Base-by-base conservation (phyloP, 1,284 basidiomycete genomes). In the Pulveroboletus ridleyi region DNA sequence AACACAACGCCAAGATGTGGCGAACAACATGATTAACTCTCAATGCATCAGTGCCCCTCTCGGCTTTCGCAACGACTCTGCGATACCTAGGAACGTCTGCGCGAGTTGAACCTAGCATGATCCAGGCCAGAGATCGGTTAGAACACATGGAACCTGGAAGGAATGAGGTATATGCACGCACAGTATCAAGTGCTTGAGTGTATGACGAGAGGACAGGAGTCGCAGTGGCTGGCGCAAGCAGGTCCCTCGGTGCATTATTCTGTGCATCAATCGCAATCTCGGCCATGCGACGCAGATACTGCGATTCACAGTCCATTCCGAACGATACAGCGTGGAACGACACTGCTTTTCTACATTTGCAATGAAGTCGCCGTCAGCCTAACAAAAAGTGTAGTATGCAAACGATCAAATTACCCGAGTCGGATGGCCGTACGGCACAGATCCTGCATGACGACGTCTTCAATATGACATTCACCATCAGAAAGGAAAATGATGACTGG, bases 401-500 rank as follows among this genome's bases (percentile, higher is more conserved):
- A 35, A 47, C 15, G 25, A 15, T 2, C 9, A 53, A 4, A 9
- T 76, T 61, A 87, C 88, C 86, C 86, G 8, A 80, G 80, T 52
- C 77, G 76, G n/a, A 85, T 71, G 3, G 86, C 81, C 3, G 78
- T 66, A 9, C 80, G 79, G 66, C 84, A 84, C 4, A 89, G 59
- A 64, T 81, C 79, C 33, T 84, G 82, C 62, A 87, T 75, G 0
- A 74, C 72, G 1, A 72, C 29, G 60, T 88, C 84, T 0, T 63
- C 63, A 23, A 84, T 77, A 2, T 56, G 42, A 62, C 83, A 83
- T 73, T 86, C 82, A 1, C 88, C 88, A 64, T 88, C 87, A 0
- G 88, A 89, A 22, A 89, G 77, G 72, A 89, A 89, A 41, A 89
- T 81, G n/a, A 89, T 75, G n/a, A 89, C 81, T 1, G 88, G 88